Evolutionary conservation across 495 filamentous ascomycete species (phyloP), one percentile per base, ranked within the genome.

Genomic region (Hypoxylon fragiforme): DNA sequence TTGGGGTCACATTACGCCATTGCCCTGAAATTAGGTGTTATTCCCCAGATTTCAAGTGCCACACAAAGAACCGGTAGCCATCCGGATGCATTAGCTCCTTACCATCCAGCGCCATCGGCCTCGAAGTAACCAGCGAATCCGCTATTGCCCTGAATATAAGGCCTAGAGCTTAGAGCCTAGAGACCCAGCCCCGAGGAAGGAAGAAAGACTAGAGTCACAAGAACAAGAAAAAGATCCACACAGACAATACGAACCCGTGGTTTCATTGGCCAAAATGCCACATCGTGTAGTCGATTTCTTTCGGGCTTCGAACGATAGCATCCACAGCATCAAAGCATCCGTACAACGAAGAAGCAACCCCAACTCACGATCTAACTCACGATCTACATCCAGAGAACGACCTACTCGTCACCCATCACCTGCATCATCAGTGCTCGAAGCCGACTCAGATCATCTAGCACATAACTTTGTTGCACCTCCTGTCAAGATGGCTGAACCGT

Each of bases 261-360:
- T 12, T 32, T 13, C 9, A 40, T 38, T 43, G 8, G 44, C 48
- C 66, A 73, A 66, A 19, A 81, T 79, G 77, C 78, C 78, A 34
- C 76, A 80, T 60, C 70, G 72, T 24, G 76, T 81, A 50, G 66
- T 70, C 32, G 69, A 74, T 47, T 79, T 81, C 53, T 75, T 82
- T 54, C 63, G 74, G 49, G 67, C 69, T 19, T 73, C 76, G 8
- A 65, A 63, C 54, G 60, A 64, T 57, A 53, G 55, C 48, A 64
- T 67, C 39, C 57, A 63, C 53, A 62, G 38, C 49, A 67, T 69
- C 47, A 69, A 67, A 50, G 54, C 64, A 34, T 66, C 66, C 6
- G 60, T 68, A 19, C 63, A 66, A 22, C 63, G 66, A 42, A 65
- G 57, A 26, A 53, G 56, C 21, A 59, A 37, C 35, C 62, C 65